A percentile compares a stretch with the other conserved stretches of the same genome.
Conservation (phyloP, 345 rosid genomes). For the Punica granatum region DNA sequence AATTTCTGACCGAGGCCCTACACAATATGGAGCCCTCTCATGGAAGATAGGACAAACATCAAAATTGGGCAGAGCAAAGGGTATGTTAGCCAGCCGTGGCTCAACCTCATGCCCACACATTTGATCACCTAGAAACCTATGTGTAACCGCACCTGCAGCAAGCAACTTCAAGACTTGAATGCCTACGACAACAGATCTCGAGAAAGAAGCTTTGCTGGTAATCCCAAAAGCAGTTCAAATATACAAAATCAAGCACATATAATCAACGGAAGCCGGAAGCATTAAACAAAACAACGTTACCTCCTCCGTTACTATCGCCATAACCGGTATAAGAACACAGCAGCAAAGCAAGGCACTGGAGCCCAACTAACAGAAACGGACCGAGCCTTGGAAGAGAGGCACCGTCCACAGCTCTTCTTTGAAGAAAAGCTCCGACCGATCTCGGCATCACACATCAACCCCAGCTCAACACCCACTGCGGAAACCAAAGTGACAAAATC, state of each 20-base stretch:
- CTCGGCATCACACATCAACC: constrained; percentile 35
- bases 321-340: not conserved
- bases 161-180: not conserved
- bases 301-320: constrained; percentile 2
- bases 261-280: not conserved
- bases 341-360: constrained; percentile 16
- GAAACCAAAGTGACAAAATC: not conserved
- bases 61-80: constrained; percentile 8
- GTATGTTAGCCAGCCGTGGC: not conserved
- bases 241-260: not conserved
- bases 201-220: not conserved
- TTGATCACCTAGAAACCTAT: not conserved
- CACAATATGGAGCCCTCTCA: not conserved
- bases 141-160: constrained; percentile 7
- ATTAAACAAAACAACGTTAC: not conserved
- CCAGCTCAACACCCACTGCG: constrained; percentile 1
- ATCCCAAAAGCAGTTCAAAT: not conserved
- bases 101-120: not conserved
- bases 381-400: constrained; percentile 7
- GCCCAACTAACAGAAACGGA: constrained; percentile 18
- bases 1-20: not conserved
- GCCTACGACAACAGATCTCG: not conserved
- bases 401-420: constrained; percentile 23
- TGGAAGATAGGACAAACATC: constrained; percentile 9
- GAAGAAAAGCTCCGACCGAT: constrained; percentile 31